Conservation (phyloP, 768 basidiomycete species). For the Crassisporium funariophilum region DNA sequence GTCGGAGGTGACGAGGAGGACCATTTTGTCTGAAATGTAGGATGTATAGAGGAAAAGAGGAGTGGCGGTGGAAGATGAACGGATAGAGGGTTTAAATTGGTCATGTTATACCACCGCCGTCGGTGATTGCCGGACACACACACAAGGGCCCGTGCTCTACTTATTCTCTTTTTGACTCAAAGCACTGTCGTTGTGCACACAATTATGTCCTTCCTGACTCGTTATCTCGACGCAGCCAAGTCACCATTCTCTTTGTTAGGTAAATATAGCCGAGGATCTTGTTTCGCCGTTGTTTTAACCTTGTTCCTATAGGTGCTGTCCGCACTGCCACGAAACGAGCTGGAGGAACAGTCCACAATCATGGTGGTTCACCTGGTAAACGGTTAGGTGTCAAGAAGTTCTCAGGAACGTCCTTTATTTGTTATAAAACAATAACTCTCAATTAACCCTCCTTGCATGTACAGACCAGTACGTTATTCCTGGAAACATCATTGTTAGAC, state of each 20-base stretch:
- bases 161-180: slow-evolving; percentile 27
- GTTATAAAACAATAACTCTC: slow-evolving; percentile 1
- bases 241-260: slow-evolving; percentile 56
- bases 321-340: slow-evolving; percentile 97
- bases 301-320: slow-evolving; percentile 58
- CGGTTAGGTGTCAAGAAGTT: slow-evolving; percentile 96
- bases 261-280: slow-evolving; percentile 19
- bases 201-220: slow-evolving; percentile 52
- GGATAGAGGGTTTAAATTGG: slow-evolving; percentile 20
- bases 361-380: slow-evolving; percentile 90
- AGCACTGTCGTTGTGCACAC: slow-evolving; percentile 4
- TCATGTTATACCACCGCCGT: slow-evolving; percentile 31
- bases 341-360: slow-evolving; percentile 92
- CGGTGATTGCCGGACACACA: slow-evolving; percentile 41
- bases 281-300: slow-evolving; percentile 4
- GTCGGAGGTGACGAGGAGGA: slow-evolving; percentile 91
- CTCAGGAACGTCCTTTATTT: slow-evolving; percentile 60
- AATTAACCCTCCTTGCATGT: slow-evolving; percentile 12
- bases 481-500: slow-evolving; percentile 95
- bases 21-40: slow-evolving; percentile 50
- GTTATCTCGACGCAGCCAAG: slow-evolving; percentile 35
- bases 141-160: slow-evolving; percentile 22
- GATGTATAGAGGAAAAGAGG: slow-evolving; percentile 21
- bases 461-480: slow-evolving; percentile 90
- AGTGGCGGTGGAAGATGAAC: slow-evolving; percentile 17